Evolutionary conservation across 192 early-diverging fungal genomes (phyloP), one percentile per base, ranked within the genome.

Genomic region (Backusella tuberculispora): DNA sequence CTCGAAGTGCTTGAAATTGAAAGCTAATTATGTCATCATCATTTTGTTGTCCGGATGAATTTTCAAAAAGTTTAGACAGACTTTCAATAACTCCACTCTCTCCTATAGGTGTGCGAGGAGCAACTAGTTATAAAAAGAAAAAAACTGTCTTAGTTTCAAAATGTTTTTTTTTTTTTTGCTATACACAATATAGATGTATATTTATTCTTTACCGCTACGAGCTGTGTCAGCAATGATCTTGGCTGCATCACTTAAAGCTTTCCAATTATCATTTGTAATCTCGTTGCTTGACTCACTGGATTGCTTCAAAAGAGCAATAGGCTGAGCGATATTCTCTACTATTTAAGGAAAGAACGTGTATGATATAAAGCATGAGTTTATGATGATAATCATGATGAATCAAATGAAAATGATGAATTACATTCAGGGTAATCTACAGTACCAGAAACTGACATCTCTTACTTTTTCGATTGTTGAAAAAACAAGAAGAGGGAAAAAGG

Each of bases 1-100:
- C 80, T 44, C 88, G 80, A 56, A 89, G 73, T 9, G 83, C 83
- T 63, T 89, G 88, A 60, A 74, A 66, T 19, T 44, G 37, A 72
- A 48, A 77, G 21, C 21, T 26, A 26, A 60, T 24, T 26, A 60
- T 60, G 53, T 60, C 53, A 10, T 65, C 72, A 64, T 9, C 76
- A 43, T 60, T 60, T 48, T 47, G 76, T 21, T 48, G 15, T 24
- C 42, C 29, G 78, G 78, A 70, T n/a, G 46, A 19, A 40, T 75
- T 48, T 45, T 74, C 77, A 70, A 83, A 60, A 17, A 89, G 64
- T 3, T 66, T 50, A n/a, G 83, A 71, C 10, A 85, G 71, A 21
- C 76, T 47, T 19, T 81, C 73, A 6, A 89, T 79, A 42, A 79
- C 75, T 13, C 66, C 75, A 6, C 82, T 76, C 13, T 79, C 69